A percentile compares a stretch with the other conserved stretches of the same genome.
These are phyloP conservation scores for Cyamopsis tetragonoloba DNA, from an alignment of 306 rosid species.

Conservation along the genomic window DNA sequence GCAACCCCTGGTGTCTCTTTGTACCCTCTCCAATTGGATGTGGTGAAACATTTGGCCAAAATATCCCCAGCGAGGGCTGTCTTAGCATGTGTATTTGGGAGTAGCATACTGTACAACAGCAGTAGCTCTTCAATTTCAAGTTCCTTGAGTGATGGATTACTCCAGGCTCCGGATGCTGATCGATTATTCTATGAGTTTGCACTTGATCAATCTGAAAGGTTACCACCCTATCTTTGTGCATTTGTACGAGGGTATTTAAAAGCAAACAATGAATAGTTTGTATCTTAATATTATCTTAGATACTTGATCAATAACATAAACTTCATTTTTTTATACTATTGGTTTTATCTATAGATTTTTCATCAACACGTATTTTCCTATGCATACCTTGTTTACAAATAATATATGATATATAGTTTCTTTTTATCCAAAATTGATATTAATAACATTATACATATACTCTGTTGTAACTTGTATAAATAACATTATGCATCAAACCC, in stretches of 20 bases:
- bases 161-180: conserved; percentile 79
- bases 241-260: neutral
- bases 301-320: conserved; percentile 8
- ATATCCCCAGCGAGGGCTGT: conserved; percentile 96
- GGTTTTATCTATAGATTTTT: neutral
- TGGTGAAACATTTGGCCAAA: conserved; percentile 92
- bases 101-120: conserved; percentile 76
- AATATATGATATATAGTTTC: neutral
- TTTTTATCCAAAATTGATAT: neutral
- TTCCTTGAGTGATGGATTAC: conserved; percentile 73
- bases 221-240: conserved; percentile 9
- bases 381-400: neutral
- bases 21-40: conserved; percentile 88
- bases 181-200: conserved; percentile 91
- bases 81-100: conserved; percentile 92
- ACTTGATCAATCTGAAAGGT: conserved; percentile 99
- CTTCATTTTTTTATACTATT: neutral
- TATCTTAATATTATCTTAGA: conserved; percentile 2
- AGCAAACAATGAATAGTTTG: neutral
- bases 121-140: conserved; percentile 72
- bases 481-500: too few species aligned
- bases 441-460: neutral
- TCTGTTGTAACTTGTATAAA: neutral
- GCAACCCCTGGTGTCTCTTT: conserved; percentile 75
- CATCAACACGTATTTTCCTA: conserved; percentile 14